A percentile compares a stretch with the other conserved stretches of the same genome.
These are phyloP conservation scores for Lasiodiplodia sp. DNA, from an alignment of 2,329 filamentous ascomycete genomes.

Conservation along the genomic window DNA sequence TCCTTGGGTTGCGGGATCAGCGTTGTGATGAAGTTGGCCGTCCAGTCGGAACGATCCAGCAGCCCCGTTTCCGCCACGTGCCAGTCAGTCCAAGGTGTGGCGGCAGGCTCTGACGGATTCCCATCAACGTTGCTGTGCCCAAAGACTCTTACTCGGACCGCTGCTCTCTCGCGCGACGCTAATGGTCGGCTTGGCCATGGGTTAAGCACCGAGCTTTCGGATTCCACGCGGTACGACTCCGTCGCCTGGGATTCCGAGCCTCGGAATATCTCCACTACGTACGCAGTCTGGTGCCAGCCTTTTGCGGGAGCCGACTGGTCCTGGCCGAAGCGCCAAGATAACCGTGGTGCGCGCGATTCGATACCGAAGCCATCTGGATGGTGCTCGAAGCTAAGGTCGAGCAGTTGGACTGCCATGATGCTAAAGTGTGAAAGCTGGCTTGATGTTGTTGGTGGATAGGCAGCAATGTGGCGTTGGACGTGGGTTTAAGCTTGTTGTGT, in stretches of 20 bases:
- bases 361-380: conserved; percentile 54
- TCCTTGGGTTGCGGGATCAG: conserved; percentile 34
- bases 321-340: conserved; percentile 55
- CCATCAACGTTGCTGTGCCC: conserved; percentile 29
- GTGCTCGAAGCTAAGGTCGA: conserved; percentile 51
- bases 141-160: conserved; percentile 40
- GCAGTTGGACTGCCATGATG: background rate
- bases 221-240: conserved; percentile 39
- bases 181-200: conserved; percentile 53
- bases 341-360: conserved; percentile 52
- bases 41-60: conserved; percentile 44
- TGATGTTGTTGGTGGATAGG: too few species aligned
- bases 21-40: conserved; percentile 36
- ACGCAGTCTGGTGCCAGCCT: conserved; percentile 55
- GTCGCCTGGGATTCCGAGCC: background rate
- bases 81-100: conserved; percentile 42
- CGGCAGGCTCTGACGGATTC: conserved; percentile 15
- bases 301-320: conserved; percentile 42
- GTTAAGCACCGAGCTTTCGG: conserved; percentile 50
- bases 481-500: background rate
- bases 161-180: conserved; percentile 38
- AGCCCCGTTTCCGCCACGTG: conserved; percentile 45
- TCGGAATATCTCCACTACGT: conserved; percentile 52
- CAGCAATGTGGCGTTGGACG: background rate
- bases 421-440: background rate